Percentiles rank a stretch among this genome's conserved stretches.
Evolutionary conservation across 495 filamentous ascomycete genomes (phyloP).

Genomic region (Tuber indicum): DNA sequence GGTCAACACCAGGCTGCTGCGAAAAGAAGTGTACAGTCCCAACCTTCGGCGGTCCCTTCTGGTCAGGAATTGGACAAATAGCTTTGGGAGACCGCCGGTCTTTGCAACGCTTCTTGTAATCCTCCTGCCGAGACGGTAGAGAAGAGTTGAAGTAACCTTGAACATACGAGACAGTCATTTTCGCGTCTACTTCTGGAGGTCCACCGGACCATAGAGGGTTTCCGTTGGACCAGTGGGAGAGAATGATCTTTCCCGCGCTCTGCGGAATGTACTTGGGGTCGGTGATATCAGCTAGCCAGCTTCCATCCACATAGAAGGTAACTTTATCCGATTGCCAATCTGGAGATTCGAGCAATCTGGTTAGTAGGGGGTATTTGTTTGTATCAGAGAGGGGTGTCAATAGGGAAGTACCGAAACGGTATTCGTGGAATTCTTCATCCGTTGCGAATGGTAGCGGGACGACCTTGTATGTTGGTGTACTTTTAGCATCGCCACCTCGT

Average conservation of each 20-base stretch:
- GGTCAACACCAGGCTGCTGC: constrained; percentile 44
- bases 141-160: constrained; percentile 76
- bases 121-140: constrained; percentile 43
- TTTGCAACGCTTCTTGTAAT: constrained; percentile 50
- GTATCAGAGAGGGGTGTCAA: not conserved
- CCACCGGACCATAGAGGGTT: constrained; percentile 61
- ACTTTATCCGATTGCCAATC: constrained; percentile 60
- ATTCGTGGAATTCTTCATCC: constrained; percentile 58
- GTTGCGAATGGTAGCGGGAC: constrained; percentile 58
- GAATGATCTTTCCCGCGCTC: constrained; percentile 55
- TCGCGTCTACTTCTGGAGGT: constrained; percentile 56
- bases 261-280: constrained; percentile 51
- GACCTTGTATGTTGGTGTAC: constrained; percentile 51
- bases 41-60: constrained; percentile 44
- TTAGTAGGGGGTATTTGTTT: not conserved
- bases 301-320: constrained; percentile 59
- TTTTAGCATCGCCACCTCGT: constrained; percentile 53
- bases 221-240: constrained; percentile 76
- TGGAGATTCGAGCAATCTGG: constrained; percentile 13
- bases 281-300: constrained; percentile 51
- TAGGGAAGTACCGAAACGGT: constrained; percentile 52
- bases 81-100: constrained; percentile 44
- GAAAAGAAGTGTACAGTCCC: constrained; percentile 56
- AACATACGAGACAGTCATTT: constrained; percentile 57
- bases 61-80: constrained; percentile 57